phyloP scores from a whole-genome alignment of 805 yeast genomes.

The Blastobotrys americana region DNA sequence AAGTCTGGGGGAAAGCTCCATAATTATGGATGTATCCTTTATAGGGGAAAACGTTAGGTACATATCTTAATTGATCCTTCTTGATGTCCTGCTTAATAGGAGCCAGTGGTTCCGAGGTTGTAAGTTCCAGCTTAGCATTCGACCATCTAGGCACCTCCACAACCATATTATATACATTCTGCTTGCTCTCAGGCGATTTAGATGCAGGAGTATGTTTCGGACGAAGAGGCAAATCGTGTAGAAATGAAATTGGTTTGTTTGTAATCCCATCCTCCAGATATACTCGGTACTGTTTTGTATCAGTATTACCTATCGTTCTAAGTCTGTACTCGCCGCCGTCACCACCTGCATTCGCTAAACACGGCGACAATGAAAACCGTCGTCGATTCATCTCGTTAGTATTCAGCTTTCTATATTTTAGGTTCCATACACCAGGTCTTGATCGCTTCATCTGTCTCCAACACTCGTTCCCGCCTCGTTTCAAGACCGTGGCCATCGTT shows the following conservation, averaged over 20 bases:
- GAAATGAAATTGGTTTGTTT: constrained; percentile 67
- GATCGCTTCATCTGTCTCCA: too few relatives aligned
- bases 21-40: constrained; percentile 83
- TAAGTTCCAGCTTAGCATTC: constrained; percentile 77
- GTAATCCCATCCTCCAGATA: constrained; percentile 70
- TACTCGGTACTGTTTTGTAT: constrained; percentile 76
- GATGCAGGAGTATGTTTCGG: constrained; percentile 37
- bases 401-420: too few relatives aligned
- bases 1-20: constrained; percentile 58
- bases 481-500: too few relatives aligned
- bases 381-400: too few relatives aligned
- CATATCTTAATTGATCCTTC: constrained; percentile 68
- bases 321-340: too few relatives aligned
- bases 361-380: too few relatives aligned
- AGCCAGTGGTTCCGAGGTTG: constrained; percentile 49
- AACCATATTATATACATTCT: constrained; percentile 56
- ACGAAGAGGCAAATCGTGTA: constrained; percentile 74
- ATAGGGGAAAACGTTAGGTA: constrained; percentile 72
- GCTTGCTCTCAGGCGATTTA: constrained; percentile 67
- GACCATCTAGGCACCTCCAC: constrained; percentile 93
- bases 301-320: constrained; percentile 80
- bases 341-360: too few relatives aligned
- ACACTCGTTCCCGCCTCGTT: too few relatives aligned
- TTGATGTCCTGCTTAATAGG: constrained; percentile 78
- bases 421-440: too few relatives aligned